Evolutionary conservation across 495 filamentous ascomycete genomes (phyloP).

Genomic region (Penicillium fimorum): DNA sequence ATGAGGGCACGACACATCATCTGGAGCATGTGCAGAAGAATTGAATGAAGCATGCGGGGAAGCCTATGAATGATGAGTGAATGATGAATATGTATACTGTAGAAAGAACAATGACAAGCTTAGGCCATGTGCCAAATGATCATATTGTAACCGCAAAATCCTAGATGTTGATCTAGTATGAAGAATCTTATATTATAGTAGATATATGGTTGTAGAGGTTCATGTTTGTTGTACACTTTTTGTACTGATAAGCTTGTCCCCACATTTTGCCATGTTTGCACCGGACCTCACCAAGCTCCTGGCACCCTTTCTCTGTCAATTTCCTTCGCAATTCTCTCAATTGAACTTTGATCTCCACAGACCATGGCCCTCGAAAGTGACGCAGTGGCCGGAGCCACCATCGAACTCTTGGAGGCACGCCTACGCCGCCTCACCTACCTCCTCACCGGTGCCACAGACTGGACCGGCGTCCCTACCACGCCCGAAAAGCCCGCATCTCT

Average conservation of each 20-base stretch:
- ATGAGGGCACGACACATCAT: conserved; percentile 19
- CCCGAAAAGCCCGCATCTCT: conserved; percentile 37
- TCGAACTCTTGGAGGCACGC: conserved; percentile 74
- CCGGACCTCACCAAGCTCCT: conserved; percentile 8
- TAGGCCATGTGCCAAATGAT: background rate
- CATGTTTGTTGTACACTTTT: background rate
- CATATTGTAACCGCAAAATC: background rate
- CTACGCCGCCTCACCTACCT: conserved; percentile 72
- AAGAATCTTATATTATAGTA: background rate
- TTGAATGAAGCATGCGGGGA: conserved; percentile 1
- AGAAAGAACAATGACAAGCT: conserved; percentile 1
- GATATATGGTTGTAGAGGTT: background rate
- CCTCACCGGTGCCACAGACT: conserved; percentile 58
- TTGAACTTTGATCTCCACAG: background rate
- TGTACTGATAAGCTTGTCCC: conserved; percentile 15
- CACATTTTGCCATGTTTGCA: conserved; percentile 33
- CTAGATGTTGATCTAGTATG: background rate
- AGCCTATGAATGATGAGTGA: conserved; percentile 22
- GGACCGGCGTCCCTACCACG: conserved; percentile 42
- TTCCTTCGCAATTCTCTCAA: background rate
- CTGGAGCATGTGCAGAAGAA: conserved; percentile 15
- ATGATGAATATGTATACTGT: conserved; percentile 11
- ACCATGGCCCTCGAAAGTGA: conserved; percentile 42
- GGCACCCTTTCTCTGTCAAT: background rate
- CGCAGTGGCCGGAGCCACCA: conserved; percentile 52